Evolutionary conservation across 225 moss, liverwort and hornwort species (phyloP), one percentile per base, ranked within the genome.

Genomic region (Polytrichum formosum): DNA sequence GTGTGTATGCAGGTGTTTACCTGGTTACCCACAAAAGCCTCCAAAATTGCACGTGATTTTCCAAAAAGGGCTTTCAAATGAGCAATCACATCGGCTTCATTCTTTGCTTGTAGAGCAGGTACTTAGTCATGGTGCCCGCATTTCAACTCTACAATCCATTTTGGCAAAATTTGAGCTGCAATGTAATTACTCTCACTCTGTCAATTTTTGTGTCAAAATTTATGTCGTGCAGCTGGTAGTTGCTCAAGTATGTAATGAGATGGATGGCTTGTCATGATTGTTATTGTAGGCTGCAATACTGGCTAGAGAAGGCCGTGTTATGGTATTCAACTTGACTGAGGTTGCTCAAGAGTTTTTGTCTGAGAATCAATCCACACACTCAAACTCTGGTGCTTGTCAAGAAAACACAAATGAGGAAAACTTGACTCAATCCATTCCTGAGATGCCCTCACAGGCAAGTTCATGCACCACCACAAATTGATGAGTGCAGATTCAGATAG

Each of bases 271-370:
- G 46, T 46, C 46, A 16, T 46, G 46, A 46, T 46, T 46, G 13
- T 46, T 46, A 25, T 23, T 55, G 55, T 72, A 87, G 93, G 93
- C 93, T 22, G 85, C 84, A 55, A 86, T 90, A 30, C 74, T 85
- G 72, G 90, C 91, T 62, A 88, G 93, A 80, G 91, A 91, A 83
- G 91, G 90, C 64, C 91, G 90, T 73, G 90, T 94, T 70, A 91
- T 94, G 93, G 86, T 91, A 58, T 91, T 78, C 81, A 86, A 77
- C 72, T 86, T 94, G 77, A 90, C 90, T 28, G 91, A 88, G 79
- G 80, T 86, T 54, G 88, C 90, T 19, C 90, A 94, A 75, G 93
- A 91, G 67, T 94, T 90, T 70, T 37, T 94, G 27, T 94, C 91
- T 61, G 91, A 90, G 78, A 82, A 86, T 74, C 79, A 64, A 67